These are phyloP conservation scores for Chalciporus sphaerocephalus DNA, from an alignment of 768 basidiomycete genomes.

Conservation along the genomic window DNA sequence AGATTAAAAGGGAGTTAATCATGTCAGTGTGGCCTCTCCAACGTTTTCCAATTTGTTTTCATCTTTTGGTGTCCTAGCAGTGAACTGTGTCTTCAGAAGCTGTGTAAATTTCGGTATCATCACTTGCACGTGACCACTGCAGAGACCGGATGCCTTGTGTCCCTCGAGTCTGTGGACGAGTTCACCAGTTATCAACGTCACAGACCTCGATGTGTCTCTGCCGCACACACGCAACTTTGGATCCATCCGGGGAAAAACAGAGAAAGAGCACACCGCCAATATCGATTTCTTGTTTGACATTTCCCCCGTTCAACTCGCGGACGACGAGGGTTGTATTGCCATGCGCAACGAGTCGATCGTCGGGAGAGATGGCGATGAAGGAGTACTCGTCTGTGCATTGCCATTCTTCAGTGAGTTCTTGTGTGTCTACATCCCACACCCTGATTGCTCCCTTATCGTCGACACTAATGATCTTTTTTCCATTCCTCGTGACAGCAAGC, in stretches of 20 bases:
- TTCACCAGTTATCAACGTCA: not conserved
- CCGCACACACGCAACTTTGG: constrained; percentile 1
- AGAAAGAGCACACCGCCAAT: not conserved
- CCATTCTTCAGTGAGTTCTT: not conserved
- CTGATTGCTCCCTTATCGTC: not conserved
- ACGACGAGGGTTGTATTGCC: no score
- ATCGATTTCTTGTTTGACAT: no score
- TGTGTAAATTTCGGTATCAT: constrained; percentile 11
- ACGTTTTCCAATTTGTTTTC: not conserved
- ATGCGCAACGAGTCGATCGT: no score
- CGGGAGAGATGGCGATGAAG: not conserved
- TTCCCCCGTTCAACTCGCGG: no score
- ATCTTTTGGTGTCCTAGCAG: constrained; percentile 5
- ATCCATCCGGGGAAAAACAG: no score
- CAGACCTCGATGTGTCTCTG: not conserved
- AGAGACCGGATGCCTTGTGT: not conserved
- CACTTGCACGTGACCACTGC: constrained; percentile 14
- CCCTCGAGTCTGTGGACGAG: not conserved
- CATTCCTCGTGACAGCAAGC: not conserved
- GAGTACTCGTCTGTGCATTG: no score
- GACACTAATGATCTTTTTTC: not conserved
- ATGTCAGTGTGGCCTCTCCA: constrained; percentile 13
- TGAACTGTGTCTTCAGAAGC: not conserved
- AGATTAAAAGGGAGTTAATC: no score
- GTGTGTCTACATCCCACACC: not conserved